These are phyloP conservation scores for Plasmodium coatneyi DNA, from an alignment of 169 alveolate genomes.

Conservation along the genomic window DNA sequence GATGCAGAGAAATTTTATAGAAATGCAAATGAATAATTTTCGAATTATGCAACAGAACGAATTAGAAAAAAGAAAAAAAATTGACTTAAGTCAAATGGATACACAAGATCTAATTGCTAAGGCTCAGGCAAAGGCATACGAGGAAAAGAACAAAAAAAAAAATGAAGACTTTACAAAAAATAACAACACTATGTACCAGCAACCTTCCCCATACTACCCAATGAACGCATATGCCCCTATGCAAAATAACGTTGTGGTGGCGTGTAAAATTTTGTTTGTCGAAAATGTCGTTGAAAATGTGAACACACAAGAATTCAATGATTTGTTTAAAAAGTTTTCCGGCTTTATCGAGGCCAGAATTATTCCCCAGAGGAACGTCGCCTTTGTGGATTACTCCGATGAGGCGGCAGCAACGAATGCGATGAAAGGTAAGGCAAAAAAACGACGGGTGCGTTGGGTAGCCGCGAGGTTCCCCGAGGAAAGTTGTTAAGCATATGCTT, in stretches of 20 bases:
- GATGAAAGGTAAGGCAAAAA: slow-evolving; percentile 75
- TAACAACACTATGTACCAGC: slow-evolving; percentile 3
- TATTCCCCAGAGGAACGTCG: slow-evolving; percentile 85
- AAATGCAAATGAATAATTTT: slow-evolving; percentile 64
- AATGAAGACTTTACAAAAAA: slow-evolving; percentile 27
- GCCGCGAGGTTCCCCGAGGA: neutral
- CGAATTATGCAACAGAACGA: slow-evolving; percentile 37
- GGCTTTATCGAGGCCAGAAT: slow-evolving; percentile 87
- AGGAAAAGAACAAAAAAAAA: slow-evolving; percentile 46
- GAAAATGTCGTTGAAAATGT: slow-evolving; percentile 87
- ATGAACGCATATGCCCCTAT: slow-evolving; percentile 19
- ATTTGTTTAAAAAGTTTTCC: slow-evolving; percentile 78
- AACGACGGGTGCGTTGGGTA: neutral
- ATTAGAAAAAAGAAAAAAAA: slow-evolving; percentile 18
- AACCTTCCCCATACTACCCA: slow-evolving; percentile 44
- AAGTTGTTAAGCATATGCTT: neutral
- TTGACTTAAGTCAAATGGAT: slow-evolving; percentile 73
- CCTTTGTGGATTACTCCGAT: slow-evolving; percentile 86
- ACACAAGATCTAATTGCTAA: slow-evolving; percentile 39
- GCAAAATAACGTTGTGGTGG: slow-evolving; percentile 22
- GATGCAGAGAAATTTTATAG: slow-evolving; percentile 80
- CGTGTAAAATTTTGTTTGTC: slow-evolving; percentile 83
- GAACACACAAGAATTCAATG: slow-evolving; percentile 76
- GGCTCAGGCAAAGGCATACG: slow-evolving; percentile 61
- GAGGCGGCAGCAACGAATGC: slow-evolving; percentile 85